phyloP scores from a whole-genome alignment of 176 grass and related monocot species.

The Carex cristatella region DNA sequence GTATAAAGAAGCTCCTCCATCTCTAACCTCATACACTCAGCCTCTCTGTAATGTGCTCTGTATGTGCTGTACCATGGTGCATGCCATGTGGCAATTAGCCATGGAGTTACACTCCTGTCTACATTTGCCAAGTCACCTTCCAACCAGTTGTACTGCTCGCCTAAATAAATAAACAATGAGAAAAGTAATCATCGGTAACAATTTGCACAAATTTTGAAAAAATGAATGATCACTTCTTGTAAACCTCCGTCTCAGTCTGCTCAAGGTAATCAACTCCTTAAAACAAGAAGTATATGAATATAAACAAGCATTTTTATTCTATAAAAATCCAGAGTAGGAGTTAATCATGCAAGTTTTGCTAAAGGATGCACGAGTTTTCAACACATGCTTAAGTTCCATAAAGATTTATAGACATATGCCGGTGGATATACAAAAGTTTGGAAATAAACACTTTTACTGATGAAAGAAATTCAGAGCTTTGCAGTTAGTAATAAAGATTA shows the following conservation, averaged over 20 bases:
- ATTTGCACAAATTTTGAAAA: not conserved
- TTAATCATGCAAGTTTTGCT: not conserved
- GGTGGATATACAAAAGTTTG: not conserved
- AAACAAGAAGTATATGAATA: not conserved
- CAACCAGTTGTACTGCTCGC: constrained; percentile 73
- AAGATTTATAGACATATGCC: not conserved
- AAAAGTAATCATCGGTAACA: not conserved
- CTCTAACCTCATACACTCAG: constrained; percentile 82
- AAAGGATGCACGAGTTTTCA: not conserved
- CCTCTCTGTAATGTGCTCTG: constrained; percentile 68
- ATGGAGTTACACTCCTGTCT: constrained; percentile 65
- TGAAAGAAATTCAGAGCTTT: not conserved
- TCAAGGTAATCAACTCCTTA: not conserved
- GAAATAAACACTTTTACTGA: not conserved
- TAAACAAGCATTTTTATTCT: not conserved
- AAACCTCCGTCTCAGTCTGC: not conserved
- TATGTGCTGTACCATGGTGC: constrained; percentile 91
- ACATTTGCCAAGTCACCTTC: constrained; percentile 58
- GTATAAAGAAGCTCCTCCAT: constrained; percentile 88
- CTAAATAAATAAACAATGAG: constrained; percentile 6
- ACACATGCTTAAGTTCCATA: not conserved
- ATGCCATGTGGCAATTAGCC: constrained; percentile 79
- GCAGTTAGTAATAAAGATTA: not conserved
- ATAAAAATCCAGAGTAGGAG: not conserved
- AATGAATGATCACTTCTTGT: not conserved